These are phyloP conservation scores for Claviceps maximensis DNA, from an alignment of 2,329 filamentous ascomycete species.

Conservation along the genomic window DNA sequence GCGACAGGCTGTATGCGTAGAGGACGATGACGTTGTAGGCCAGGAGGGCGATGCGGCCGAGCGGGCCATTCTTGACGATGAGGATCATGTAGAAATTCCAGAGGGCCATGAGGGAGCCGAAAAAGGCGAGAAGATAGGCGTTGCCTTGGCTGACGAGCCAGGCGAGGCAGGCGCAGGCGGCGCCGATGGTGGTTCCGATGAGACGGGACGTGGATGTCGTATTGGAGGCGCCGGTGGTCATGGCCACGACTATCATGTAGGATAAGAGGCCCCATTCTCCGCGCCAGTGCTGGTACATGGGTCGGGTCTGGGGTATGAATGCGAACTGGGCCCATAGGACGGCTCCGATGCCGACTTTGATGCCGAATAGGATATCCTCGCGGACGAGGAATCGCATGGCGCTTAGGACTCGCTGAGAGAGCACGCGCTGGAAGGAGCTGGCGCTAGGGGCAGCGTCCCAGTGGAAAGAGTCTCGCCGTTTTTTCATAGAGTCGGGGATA, in stretches of 20 bases:
- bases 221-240: slow-evolving; percentile 94
- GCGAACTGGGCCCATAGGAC: slow-evolving; percentile 80
- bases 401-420: slow-evolving; percentile 33
- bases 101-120: slow-evolving; percentile 70
- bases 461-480: slow-evolving; percentile 37
- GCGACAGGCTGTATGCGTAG: slow-evolving; percentile 82
- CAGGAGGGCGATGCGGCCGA: slow-evolving; percentile 85
- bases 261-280: slow-evolving; percentile 94
- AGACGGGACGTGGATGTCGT: slow-evolving; percentile 83
- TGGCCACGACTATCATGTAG: slow-evolving; percentile 96
- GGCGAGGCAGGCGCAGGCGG: slow-evolving; percentile 56
- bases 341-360: slow-evolving; percentile 88
- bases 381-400: slow-evolving; percentile 35
- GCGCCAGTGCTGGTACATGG: slow-evolving; percentile 74
- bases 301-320: slow-evolving; percentile 66
- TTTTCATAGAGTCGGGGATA: slow-evolving; percentile 40
- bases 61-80: slow-evolving; percentile 68
- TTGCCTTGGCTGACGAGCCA: slow-evolving; percentile 71
- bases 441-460: slow-evolving; percentile 42
- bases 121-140: slow-evolving; percentile 58
- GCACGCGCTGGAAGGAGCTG: slow-evolving; percentile 27
- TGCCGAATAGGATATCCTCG: slow-evolving; percentile 59
- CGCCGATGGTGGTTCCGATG: slow-evolving; percentile 73
- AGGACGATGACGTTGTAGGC: slow-evolving; percentile 93
- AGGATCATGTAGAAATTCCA: slow-evolving; percentile 86